Evolutionary conservation across 2,329 filamentous ascomycete species (phyloP).

Genomic region (Penicillium olsonii): DNA sequence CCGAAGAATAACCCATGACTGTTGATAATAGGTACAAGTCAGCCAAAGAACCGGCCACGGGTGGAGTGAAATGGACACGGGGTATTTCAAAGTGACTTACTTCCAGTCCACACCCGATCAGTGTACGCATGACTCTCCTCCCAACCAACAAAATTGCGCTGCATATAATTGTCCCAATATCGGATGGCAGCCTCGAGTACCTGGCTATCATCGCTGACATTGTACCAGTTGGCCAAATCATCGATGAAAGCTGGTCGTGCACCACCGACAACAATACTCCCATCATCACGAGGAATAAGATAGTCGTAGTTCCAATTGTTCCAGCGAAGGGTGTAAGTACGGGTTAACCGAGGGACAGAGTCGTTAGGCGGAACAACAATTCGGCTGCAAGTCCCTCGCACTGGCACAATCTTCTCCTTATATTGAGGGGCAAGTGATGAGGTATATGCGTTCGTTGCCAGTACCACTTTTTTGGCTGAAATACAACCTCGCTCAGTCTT

Average conservation of each 20-base stretch:
- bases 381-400: constrained; percentile 57
- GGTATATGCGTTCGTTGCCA: constrained; percentile 84
- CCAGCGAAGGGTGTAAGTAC: constrained; percentile 65
- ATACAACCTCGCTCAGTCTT: constrained; percentile 70
- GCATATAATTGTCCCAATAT: constrained; percentile 44
- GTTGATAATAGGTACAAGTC: constrained; percentile 18
- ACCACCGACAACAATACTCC: constrained; percentile 63
- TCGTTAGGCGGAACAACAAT: constrained; percentile 29
- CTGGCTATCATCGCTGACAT: constrained; percentile 47
- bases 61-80: too few relatives aligned
- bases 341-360: constrained; percentile 32
- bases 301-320: constrained; percentile 63
- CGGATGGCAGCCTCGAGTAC: constrained; percentile 50
- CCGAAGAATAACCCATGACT: constrained; percentile 56
- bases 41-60: too few relatives aligned
- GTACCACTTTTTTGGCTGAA: constrained; percentile 63
- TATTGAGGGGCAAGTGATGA: constrained; percentile 71
- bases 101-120: constrained; percentile 38
- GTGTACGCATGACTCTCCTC: constrained; percentile 34
- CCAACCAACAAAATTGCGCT: constrained; percentile 39
- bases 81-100: constrained; percentile 24
- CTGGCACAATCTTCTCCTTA: constrained; percentile 71
- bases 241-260: constrained; percentile 50
- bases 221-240: constrained; percentile 47
- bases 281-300: constrained; percentile 60